phyloP scores from a whole-genome alignment of 768 basidiomycete species.

The Suillus tomentosus region DNA sequence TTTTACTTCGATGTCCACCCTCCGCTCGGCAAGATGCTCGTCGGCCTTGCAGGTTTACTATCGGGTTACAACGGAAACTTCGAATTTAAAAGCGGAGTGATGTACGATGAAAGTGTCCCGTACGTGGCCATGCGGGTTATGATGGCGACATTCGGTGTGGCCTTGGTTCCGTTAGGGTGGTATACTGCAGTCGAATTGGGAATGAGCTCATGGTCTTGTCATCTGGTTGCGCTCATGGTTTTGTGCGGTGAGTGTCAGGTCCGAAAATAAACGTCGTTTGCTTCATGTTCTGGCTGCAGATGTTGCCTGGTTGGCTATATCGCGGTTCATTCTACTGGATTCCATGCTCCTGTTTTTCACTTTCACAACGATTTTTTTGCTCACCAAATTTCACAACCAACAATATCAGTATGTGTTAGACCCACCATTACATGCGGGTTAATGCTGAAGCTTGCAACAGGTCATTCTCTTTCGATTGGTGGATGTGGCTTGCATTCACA shows the following conservation, averaged over 20 bases:
- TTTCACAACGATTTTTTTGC: slow-evolving; percentile 91
- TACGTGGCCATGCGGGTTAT: slow-evolving; percentile 95
- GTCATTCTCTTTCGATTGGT: slow-evolving; percentile 96
- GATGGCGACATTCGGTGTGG: slow-evolving; percentile 92
- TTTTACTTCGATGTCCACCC: slow-evolving; percentile 99
- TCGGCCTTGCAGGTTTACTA: slow-evolving; percentile 88
- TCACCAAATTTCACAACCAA: slow-evolving; percentile 97
- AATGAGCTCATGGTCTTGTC: slow-evolving; percentile 86
- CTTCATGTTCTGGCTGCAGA: slow-evolving; percentile 50
- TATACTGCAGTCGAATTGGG: slow-evolving; percentile 94
- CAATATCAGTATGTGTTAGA: slow-evolving; percentile 75
- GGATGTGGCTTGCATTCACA: slow-evolving; percentile 91
- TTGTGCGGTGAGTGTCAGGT: slow-evolving; percentile 65
- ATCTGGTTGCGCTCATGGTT: slow-evolving; percentile 93
- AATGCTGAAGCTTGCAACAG: slow-evolving; percentile 40
- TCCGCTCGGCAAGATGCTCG: slow-evolving; percentile 98
- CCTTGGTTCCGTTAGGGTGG: slow-evolving; percentile 96
- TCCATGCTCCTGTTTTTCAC: slow-evolving; percentile 99
- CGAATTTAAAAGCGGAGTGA: slow-evolving; percentile 91
- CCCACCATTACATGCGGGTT: background rate
- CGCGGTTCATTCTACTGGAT: slow-evolving; percentile 95
- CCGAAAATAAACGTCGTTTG: background rate
- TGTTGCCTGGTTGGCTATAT: slow-evolving; percentile 95
- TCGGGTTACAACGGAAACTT: slow-evolving; percentile 90
- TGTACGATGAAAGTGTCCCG: slow-evolving; percentile 83